Percentiles rank a stretch among this genome's conserved stretches.
Conservation (phyloP, 2,329 filamentous ascomycete species). For the Diaporthe eres region DNA sequence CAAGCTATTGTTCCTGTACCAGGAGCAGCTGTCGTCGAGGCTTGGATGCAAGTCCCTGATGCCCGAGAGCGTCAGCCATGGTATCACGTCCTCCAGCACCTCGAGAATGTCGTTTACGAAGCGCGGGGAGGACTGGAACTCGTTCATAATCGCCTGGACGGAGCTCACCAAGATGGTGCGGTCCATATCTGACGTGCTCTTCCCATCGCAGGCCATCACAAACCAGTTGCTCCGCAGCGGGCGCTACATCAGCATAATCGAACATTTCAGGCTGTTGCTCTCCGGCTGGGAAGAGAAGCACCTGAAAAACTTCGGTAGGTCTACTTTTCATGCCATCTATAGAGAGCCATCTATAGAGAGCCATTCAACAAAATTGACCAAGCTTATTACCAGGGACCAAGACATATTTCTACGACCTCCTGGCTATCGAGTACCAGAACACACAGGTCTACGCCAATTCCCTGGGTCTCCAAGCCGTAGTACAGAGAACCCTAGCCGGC, state of each 20-base stretch:
- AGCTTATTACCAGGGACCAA: neutral
- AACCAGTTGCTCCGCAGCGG: slow-evolving; percentile 9
- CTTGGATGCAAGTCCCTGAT: slow-evolving; percentile 15
- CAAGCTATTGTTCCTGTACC: neutral
- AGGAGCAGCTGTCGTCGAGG: slow-evolving; percentile 16
- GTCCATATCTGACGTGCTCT: neutral
- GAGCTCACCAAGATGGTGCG: slow-evolving; percentile 5
- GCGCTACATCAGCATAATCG: slow-evolving; percentile 2
- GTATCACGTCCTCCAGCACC: neutral
- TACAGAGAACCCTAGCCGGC: neutral
- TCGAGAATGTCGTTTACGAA: neutral
- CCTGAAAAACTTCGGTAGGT: neutral
- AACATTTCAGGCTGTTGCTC: neutral
- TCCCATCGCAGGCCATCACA: neutral
- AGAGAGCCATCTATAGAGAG: no score
- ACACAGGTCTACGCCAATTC: neutral
- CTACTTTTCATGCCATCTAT: neutral
- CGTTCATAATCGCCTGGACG: neutral
- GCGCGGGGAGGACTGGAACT: neutral
- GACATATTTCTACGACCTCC: neutral
- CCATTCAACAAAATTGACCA: neutral
- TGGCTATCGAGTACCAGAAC: neutral
- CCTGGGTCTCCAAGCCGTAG: neutral
- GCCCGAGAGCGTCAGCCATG: neutral
- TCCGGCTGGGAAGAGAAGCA: neutral